Evolutionary conservation across 352 stramenopile genomes (phyloP).

Genomic region (Halophytophthora polymorphica): DNA sequence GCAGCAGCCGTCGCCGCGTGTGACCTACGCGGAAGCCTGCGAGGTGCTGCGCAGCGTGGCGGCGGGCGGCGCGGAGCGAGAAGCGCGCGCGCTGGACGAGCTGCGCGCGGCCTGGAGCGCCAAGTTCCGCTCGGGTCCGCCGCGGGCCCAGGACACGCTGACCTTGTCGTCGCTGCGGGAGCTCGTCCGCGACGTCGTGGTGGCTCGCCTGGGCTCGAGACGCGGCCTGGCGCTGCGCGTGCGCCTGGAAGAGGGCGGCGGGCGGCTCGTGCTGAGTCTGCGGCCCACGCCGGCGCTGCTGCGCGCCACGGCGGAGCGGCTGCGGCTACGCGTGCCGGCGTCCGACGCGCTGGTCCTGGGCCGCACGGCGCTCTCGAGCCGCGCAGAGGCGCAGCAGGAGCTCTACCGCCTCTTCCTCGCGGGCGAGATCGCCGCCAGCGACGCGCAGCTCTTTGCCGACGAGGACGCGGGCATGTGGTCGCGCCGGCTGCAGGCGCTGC

Average conservation of each 20-base stretch:
- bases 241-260: conserved; percentile 6
- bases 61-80: conserved; percentile 33
- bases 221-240: conserved; percentile 25
- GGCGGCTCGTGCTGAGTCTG: conserved; percentile 44
- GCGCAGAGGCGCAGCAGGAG: conserved; percentile 52
- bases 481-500: conserved; percentile 52
- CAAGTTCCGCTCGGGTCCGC: conserved; percentile 63
- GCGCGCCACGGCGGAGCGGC: conserved; percentile 37
- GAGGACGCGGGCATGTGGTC: conserved; percentile 68
- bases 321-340: conserved; percentile 40
- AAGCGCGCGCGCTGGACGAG: conserved; percentile 45
- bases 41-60: conserved; percentile 52
- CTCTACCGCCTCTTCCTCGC: conserved; percentile 70
- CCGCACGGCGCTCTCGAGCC: conserved; percentile 37
- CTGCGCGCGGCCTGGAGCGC: conserved; percentile 49
- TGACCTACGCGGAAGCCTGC: conserved; percentile 48
- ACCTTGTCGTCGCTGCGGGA: conserved; percentile 52
- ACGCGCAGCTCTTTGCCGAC: conserved; percentile 60
- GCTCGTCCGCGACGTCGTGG: conserved; percentile 63
- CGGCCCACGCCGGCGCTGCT: conserved; percentile 45
- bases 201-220: conserved; percentile 59
- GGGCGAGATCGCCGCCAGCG: conserved; percentile 51
- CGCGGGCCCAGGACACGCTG: conserved; percentile 46
- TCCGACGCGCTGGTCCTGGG: conserved; percentile 50
- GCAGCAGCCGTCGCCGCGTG: conserved; percentile 20